phyloP scores from a whole-genome alignment of 2,329 filamentous ascomycete species.

The Keithomyces neogunnii region DNA sequence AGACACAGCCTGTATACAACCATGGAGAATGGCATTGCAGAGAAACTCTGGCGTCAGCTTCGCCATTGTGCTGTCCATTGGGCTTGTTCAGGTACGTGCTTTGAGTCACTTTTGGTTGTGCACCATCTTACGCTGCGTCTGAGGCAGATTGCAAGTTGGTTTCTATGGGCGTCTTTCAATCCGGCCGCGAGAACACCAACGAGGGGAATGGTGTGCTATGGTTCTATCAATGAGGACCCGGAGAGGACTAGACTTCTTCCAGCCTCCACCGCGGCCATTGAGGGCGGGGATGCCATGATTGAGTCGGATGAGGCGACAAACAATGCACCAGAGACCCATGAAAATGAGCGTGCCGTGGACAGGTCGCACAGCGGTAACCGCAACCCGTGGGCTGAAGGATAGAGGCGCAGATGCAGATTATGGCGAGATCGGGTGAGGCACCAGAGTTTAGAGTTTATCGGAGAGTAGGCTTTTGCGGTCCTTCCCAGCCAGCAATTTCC shows the following conservation, averaged over 20 bases:
- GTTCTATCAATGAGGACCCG: not conserved
- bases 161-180: not conserved
- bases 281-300: too few relatives aligned
- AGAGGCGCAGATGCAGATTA: too few relatives aligned
- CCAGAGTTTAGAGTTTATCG: too few relatives aligned
- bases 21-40: slow-evolving; percentile 32
- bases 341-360: too few relatives aligned
- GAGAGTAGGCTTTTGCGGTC: too few relatives aligned
- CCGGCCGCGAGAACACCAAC: not conserved
- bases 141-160: slow-evolving; percentile 2
- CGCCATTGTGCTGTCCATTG: slow-evolving; percentile 39
- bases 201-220: slow-evolving; percentile 1
- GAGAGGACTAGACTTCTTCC: slow-evolving; percentile 2
- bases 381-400: too few relatives aligned
- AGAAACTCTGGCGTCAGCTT: slow-evolving; percentile 34
- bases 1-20: slow-evolving; percentile 33
- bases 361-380: too few relatives aligned
- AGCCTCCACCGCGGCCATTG: not conserved
- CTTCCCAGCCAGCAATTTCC: too few relatives aligned
- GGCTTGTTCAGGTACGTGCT: slow-evolving; percentile 36
- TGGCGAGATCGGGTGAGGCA: too few relatives aligned
- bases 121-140: not conserved
- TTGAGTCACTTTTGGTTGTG: not conserved
- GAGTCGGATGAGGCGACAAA: too few relatives aligned
- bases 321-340: too few relatives aligned